Percentiles rank a stretch among this genome's conserved stretches.
phyloP scores from a whole-genome alignment of 2,329 filamentous ascomycete species.

The Colletotrichum tropicicola region DNA sequence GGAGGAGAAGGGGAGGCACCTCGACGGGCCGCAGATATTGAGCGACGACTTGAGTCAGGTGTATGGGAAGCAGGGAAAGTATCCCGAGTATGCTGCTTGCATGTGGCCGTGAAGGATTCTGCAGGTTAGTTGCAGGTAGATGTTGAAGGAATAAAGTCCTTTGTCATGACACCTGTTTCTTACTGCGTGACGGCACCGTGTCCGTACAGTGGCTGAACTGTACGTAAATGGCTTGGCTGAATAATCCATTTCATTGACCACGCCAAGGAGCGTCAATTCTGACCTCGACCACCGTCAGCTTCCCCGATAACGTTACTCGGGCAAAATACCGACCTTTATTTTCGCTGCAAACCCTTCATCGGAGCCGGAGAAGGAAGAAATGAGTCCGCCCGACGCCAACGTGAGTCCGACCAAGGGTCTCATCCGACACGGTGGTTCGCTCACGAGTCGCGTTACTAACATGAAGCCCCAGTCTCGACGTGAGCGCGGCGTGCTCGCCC shows the following conservation, averaged over 20 bases:
- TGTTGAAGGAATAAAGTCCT: background rate
- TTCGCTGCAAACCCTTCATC: background rate
- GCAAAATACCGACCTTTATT: background rate
- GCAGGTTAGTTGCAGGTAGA: background rate
- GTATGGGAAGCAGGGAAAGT: background rate
- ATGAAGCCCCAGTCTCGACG: conserved; percentile 11
- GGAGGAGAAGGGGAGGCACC: background rate
- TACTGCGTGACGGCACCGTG: too few species aligned
- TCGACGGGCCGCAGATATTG: conserved; percentile 1
- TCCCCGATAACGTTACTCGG: background rate
- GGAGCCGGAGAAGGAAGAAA: background rate
- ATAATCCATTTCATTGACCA: too few species aligned
- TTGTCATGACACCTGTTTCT: too few species aligned
- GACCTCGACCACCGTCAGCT: background rate
- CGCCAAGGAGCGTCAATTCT: background rate
- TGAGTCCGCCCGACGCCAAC: background rate
- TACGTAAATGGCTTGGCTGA: background rate
- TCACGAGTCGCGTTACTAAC: background rate
- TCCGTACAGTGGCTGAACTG: too few species aligned
- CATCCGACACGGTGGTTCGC: background rate
- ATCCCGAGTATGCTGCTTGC: conserved; percentile 9
- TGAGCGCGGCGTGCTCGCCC: conserved; percentile 33
- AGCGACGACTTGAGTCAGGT: conserved; percentile 12
- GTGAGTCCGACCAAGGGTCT: too few species aligned
- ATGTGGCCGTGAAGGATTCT: conserved; percentile 2